Evolutionary conservation across 306 rosid genomes (phyloP), one percentile per base, ranked within the genome.

Genomic region (Glycine soja): DNA sequence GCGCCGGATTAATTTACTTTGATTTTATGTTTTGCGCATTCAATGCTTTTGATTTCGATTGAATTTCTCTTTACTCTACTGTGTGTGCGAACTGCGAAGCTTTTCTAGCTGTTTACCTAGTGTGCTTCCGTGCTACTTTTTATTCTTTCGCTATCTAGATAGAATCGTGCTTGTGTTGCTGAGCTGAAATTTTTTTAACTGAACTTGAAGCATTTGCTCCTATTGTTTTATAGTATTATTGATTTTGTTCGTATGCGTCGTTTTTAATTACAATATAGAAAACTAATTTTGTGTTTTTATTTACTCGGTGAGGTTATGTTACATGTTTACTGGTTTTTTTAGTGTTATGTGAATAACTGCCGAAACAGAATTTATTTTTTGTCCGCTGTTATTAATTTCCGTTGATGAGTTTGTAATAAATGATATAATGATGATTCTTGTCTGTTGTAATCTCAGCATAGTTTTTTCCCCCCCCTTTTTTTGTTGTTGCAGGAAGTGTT

Each of bases 401-500:
- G 6, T 43, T 66, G 52, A 76, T 66, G 2, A 59, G 51, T 72
- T 80, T 79, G 43, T 77, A 16, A 48, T 57, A 18, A 57, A 57
- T 57, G 10, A 16, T 19, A 24, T 24, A 16, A 19, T 54, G 46
- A 58, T 30, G 45, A 16, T 79, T 78, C 8, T 36, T 77, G 74
- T 50, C 16, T 76, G 57, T 36, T 76, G 57, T 48, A 45, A 48
- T 43, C 59, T 24, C 30, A 24, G 30, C 30, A 24, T 24, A 24
- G 30, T 45, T 8, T 84, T 76, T 2, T 74, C 85, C 76, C 3
- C 30, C 30, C 30, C 30, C 2, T 2, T 24, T 24, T 43, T 71
- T 86, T 79, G 16, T 18, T 24, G 32, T 75, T 62, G 73, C 88
- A 72, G 90, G 92, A 53, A 48, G 84, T 36, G 43, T 77, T 48